Conservation (phyloP, 371 early-diverging fungal genomes). For the Vavraia culicis region DNA sequence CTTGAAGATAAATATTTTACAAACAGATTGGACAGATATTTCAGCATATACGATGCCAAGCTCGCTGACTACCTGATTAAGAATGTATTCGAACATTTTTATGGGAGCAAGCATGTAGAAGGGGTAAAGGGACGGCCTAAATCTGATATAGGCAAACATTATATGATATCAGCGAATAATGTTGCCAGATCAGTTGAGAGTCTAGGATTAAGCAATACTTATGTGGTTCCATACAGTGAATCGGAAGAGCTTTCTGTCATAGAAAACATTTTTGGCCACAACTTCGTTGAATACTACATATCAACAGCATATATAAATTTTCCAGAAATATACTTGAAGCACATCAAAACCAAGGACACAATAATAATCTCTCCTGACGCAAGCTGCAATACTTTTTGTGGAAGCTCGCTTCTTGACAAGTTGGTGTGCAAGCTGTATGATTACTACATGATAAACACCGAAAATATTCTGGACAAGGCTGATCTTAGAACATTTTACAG, state of each 20-base stretch:
- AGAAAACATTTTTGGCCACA: background rate
- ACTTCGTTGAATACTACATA: conserved; percentile 15
- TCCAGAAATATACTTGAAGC: conserved; percentile 8
- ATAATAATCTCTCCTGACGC: conserved; percentile 6
- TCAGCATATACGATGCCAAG: conserved; percentile 3
- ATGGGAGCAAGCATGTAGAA: no score
- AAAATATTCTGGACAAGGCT: background rate
- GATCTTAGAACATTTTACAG: conserved; percentile 8
- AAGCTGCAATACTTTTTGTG: conserved; percentile 19
- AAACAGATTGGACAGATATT: conserved; percentile 33
- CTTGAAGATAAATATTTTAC: conserved; percentile 22
- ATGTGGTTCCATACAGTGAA: no score
- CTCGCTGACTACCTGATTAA: no score
- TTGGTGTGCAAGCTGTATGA: conserved; percentile 15
- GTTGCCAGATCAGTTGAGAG: no score
- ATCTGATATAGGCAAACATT: no score
- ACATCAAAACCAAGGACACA: conserved; percentile 10
- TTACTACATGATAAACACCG: conserved; percentile 12
- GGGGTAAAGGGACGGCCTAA: no score
- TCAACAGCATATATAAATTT: conserved; percentile 34
- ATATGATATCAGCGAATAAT: no score
- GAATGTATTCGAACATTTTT: no score
- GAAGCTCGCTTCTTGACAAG: conserved; percentile 4
- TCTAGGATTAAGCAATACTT: no score
- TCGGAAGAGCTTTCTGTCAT: conserved; percentile 12